phyloP scores from a whole-genome alignment of 108 stramenopile genomes.

The Nannochloropsis gaditana region DNA sequence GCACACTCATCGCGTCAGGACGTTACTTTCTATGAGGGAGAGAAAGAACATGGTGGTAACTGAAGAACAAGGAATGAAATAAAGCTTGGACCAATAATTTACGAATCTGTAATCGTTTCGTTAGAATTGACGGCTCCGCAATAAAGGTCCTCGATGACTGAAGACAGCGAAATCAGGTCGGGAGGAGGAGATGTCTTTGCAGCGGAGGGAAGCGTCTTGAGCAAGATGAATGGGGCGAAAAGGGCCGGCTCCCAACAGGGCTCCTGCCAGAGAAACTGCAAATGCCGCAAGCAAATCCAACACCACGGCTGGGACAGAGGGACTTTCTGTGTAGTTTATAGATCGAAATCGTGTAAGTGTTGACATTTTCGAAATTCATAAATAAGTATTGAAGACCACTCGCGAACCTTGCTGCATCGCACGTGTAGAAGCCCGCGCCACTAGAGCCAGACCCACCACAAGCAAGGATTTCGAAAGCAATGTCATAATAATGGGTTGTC shows the following conservation, averaged over 20 bases:
- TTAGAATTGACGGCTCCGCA: neutral
- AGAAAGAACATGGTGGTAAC: neutral
- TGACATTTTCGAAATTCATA: neutral
- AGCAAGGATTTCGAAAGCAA: neutral
- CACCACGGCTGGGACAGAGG: neutral
- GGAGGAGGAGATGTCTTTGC: neutral
- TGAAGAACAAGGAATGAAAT: neutral
- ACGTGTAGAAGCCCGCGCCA: neutral
- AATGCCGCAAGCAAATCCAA: neutral
- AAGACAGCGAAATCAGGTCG: conserved; percentile 12
- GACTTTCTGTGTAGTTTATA: neutral
- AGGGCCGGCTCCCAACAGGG: neutral
- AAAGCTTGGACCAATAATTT: neutral
- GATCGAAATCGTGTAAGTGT: neutral
- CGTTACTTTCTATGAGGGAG: neutral
- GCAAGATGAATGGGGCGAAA: neutral
- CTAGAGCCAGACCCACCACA: neutral
- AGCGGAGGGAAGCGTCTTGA: conserved; percentile 6
- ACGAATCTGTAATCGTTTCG: neutral
- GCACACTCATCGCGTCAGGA: too few relatives aligned
- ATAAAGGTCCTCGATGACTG: neutral
- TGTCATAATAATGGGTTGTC: neutral
- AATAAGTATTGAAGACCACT: neutral
- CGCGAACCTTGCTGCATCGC: conserved; percentile 1
- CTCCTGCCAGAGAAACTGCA: neutral